phyloP scores from a whole-genome alignment of 2,329 filamentous ascomycete genomes.

The Xylaria polymorpha region DNA sequence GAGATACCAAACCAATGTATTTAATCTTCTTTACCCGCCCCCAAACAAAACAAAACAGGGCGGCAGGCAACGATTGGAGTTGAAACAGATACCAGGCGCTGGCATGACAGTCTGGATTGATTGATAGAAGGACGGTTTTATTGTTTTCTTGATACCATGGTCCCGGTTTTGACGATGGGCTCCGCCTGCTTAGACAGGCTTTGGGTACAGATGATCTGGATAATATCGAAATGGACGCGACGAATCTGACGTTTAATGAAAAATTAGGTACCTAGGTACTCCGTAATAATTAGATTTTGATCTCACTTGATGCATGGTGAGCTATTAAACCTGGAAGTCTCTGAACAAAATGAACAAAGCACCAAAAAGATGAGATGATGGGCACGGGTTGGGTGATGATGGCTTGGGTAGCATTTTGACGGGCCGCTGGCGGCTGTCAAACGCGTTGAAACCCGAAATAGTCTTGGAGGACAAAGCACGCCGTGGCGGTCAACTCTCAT shows the following conservation, averaged over 20 bases:
- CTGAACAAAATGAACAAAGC: not conserved
- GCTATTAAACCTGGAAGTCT: too few species aligned
- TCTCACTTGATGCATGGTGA: not conserved
- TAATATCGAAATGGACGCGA: constrained; percentile 12
- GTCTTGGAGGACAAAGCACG: not conserved
- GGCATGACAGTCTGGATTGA: constrained; percentile 31
- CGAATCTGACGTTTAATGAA: constrained; percentile 13
- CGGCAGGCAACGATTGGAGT: constrained; percentile 31
- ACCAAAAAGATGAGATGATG: not conserved
- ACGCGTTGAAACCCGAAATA: constrained; percentile 14
- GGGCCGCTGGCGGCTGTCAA: constrained; percentile 30
- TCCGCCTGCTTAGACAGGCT: constrained; percentile 26
- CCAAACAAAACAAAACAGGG: constrained; percentile 8
- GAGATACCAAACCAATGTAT: constrained; percentile 36
- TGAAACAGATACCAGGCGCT: constrained; percentile 31
- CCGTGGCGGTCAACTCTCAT: constrained; percentile 1
- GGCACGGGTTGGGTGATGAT: not conserved
- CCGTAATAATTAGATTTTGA: not conserved
- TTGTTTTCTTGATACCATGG: constrained; percentile 38
- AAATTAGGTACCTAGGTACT: not conserved
- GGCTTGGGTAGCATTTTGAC: not conserved
- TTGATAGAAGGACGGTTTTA: constrained; percentile 31
- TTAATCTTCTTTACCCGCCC: constrained; percentile 35
- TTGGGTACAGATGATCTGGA: constrained; percentile 23
- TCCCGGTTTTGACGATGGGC: constrained; percentile 28